Evolutionary conservation across 768 basidiomycete species (phyloP).

Genomic region (Leccinum subgranulosum): DNA sequence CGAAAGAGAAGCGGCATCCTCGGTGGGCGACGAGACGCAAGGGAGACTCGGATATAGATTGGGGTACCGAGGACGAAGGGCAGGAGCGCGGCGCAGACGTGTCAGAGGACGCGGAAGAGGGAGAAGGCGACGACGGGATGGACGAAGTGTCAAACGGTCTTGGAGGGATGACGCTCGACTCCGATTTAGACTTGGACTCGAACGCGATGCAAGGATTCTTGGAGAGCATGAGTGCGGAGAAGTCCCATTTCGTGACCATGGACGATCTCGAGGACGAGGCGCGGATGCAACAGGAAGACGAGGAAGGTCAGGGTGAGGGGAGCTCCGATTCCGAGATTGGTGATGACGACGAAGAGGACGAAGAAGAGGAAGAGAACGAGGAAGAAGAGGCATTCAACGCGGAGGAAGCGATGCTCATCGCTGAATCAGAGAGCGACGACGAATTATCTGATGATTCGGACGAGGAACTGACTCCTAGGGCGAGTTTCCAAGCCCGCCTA

Average conservation of each 20-base stretch:
- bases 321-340: conserved; percentile 27
- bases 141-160: conserved; percentile 29
- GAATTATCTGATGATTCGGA: conserved; percentile 28
- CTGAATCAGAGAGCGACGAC: conserved; percentile 25
- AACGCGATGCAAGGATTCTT: conserved; percentile 54
- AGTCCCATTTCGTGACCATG: conserved; percentile 52
- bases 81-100: not conserved
- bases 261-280: conserved; percentile 63
- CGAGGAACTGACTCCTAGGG: conserved; percentile 31
- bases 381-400: conserved; percentile 39
- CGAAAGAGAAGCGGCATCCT: conserved; percentile 33
- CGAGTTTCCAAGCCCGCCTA: conserved; percentile 37
- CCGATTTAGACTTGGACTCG: conserved; percentile 46
- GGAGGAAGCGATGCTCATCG: conserved; percentile 48
- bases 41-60: conserved; percentile 68
- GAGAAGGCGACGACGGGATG: conserved; percentile 19
- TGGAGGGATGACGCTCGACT: conserved; percentile 65
- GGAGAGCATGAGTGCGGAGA: conserved; percentile 46
- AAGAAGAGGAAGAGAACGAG: conserved; percentile 4
- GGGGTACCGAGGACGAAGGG: conserved; percentile 46
- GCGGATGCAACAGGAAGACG: conserved; percentile 48
- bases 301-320: conserved; percentile 28
- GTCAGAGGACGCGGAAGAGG: conserved; percentile 10
- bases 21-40: conserved; percentile 50
- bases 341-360: conserved; percentile 27